phyloP scores from a whole-genome alignment of 2,329 filamentous ascomycete genomes.

The Dactylellina drechsleri region DNA sequence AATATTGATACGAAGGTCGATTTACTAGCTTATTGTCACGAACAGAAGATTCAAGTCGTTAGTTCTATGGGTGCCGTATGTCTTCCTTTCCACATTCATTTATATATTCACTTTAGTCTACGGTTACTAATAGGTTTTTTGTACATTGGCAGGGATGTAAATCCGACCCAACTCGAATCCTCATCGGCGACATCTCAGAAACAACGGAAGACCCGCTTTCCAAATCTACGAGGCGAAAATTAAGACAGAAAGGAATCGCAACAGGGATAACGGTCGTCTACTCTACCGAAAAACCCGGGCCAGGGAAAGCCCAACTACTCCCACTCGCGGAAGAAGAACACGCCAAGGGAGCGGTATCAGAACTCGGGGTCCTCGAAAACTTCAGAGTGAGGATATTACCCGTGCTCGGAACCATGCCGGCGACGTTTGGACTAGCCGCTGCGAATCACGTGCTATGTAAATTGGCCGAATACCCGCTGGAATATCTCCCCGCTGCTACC shows the following conservation, averaged over 20 bases:
- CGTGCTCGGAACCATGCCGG: conserved; percentile 95
- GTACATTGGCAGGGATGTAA: conserved; percentile 42
- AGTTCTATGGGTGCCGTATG: conserved; percentile 85
- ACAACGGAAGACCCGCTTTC: conserved; percentile 91
- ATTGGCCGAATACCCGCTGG: conserved; percentile 82
- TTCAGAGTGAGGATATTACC: conserved; percentile 95
- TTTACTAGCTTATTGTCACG: conserved; percentile 85
- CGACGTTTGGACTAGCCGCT: conserved; percentile 88
- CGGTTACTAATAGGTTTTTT: not conserved
- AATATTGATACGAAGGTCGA: conserved; percentile 98
- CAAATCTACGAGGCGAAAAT: conserved; percentile 79
- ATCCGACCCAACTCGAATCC: conserved; percentile 77
- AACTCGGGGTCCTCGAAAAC: conserved; percentile 79
- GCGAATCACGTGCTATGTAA: conserved; percentile 92
- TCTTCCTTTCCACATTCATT: not conserved
- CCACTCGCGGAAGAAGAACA: conserved; percentile 87
- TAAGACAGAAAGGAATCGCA: conserved; percentile 80
- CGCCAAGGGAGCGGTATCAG: conserved; percentile 76
- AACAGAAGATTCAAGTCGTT: conserved; percentile 80
- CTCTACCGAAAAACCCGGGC: conserved; percentile 87
- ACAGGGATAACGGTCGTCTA: conserved; percentile 91
- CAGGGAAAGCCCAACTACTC: conserved; percentile 88
- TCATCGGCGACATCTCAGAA: conserved; percentile 88
- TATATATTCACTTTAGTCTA: not conserved
- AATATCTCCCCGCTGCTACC: conserved; percentile 81